Evolutionary conservation across 306 rosid species (phyloP).

Genomic region (Cicer judaicum): DNA sequence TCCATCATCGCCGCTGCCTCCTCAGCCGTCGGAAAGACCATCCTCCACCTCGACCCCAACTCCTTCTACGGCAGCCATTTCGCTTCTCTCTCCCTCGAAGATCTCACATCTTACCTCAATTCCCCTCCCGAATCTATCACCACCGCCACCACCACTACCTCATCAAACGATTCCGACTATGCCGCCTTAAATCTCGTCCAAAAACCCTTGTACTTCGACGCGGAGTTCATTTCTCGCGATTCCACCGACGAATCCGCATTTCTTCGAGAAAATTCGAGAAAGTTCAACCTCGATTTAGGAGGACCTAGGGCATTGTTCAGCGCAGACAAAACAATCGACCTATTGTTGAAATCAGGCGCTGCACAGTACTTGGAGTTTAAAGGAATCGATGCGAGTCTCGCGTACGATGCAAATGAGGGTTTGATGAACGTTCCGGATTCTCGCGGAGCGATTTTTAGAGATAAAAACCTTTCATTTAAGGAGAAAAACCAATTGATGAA

Average conservation of each 20-base stretch:
- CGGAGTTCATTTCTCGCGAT: conserved; percentile 49
- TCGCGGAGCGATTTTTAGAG: conserved; percentile 87
- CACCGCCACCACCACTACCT: background rate
- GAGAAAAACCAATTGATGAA: conserved; percentile 89
- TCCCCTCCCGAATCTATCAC: conserved; percentile 42
- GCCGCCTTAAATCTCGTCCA: conserved; percentile 47
- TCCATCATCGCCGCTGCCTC: conserved; percentile 80
- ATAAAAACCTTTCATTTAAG: conserved; percentile 64
- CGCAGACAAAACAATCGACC: conserved; percentile 59
- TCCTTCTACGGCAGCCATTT: conserved; percentile 75
- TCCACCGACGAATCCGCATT: conserved; percentile 45
- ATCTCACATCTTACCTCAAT: conserved; percentile 65
- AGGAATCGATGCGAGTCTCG: conserved; percentile 67
- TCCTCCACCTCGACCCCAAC: conserved; percentile 87
- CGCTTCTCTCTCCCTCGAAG: conserved; percentile 64
- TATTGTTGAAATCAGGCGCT: conserved; percentile 65
- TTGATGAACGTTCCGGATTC: conserved; percentile 79
- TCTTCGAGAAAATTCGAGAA: conserved; percentile 58
- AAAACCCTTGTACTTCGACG: conserved; percentile 51
- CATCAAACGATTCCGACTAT: conserved; percentile 40
- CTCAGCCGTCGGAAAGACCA: conserved; percentile 66
- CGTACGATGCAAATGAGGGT: conserved; percentile 59
- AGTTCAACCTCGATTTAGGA: conserved; percentile 69
- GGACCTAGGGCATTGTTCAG: conserved; percentile 80
- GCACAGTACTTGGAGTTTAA: conserved; percentile 74